Percentiles rank a stretch among this genome's conserved stretches.
Evolutionary conservation across 2,329 filamentous ascomycete genomes (phyloP).

Genomic region (Sporothrix mexicana): DNA sequence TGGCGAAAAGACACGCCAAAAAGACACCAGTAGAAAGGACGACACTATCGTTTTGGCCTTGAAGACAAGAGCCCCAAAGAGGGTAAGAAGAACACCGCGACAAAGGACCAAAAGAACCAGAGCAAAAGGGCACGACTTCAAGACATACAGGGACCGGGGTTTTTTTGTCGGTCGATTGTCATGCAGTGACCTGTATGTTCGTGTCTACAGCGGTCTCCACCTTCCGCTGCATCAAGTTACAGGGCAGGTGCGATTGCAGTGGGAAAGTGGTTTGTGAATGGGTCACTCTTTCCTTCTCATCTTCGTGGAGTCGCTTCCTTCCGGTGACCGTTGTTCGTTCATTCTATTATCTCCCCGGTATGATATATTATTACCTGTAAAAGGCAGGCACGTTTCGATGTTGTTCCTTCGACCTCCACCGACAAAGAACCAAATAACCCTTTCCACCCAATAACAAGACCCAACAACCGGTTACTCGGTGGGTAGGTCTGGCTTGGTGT

Average conservation of each 20-base stretch:
- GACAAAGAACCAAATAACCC: not conserved
- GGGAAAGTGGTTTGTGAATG: not conserved
- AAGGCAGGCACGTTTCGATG: not conserved
- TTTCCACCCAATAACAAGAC: not conserved
- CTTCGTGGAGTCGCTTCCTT: not conserved
- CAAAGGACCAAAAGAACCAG: not conserved
- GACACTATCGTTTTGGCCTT: not conserved
- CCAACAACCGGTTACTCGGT: not conserved
- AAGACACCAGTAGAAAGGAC: not conserved
- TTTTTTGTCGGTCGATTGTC: no score
- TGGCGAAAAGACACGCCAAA: not conserved
- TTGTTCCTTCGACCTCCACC: no score
- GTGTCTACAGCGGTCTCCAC: conserved; percentile 11
- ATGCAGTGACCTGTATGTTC: no score
- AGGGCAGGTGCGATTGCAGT: not conserved
- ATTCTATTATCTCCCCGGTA: no score
- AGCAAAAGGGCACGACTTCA: no score
- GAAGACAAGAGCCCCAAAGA: not conserved
- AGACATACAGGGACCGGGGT: not conserved
- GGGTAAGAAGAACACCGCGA: not conserved
- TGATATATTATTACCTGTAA: no score
- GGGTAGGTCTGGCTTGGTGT: not conserved
- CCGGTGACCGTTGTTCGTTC: not conserved
- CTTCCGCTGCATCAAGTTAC: not conserved
- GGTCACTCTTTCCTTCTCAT: not conserved